Evolutionary conservation across 108 stramenopile genomes (phyloP).

Genomic region (Fistulifera solaris): DNA sequence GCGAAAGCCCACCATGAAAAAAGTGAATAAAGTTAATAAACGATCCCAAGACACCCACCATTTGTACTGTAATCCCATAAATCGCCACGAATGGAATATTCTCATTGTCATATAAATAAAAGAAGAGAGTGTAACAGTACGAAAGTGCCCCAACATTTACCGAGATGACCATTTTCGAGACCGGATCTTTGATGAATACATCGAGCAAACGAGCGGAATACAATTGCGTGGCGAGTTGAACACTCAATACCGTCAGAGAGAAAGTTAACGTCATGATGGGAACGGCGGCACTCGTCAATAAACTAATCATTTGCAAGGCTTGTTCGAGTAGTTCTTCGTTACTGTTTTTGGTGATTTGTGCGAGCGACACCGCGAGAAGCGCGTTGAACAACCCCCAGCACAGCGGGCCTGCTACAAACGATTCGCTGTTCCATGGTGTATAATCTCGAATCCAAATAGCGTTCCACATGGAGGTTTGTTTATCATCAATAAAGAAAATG

Average conservation of each 20-base stretch:
- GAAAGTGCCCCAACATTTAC: background rate
- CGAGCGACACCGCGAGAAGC: no score
- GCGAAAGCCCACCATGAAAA: background rate
- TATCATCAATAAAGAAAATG: no score
- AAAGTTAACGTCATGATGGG: constrained; percentile 3
- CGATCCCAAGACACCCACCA: background rate
- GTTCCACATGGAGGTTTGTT: no score
- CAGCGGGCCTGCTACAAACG: no score
- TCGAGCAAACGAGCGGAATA: background rate
- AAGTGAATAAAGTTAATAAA: constrained; percentile 1
- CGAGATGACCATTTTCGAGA: background rate
- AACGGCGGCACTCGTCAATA: background rate
- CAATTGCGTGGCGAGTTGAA: background rate
- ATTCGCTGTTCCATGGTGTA: no score
- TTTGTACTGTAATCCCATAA: background rate
- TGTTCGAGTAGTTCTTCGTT: no score
- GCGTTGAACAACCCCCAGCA: no score
- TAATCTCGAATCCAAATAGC: no score
- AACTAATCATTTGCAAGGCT: background rate
- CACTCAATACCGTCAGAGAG: constrained; percentile 1
- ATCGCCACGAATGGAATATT: background rate
- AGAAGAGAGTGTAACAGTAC: background rate
- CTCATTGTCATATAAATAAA: background rate
- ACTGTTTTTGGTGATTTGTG: no score
- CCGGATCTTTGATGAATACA: background rate